Evolutionary conservation across 495 filamentous ascomycete genomes (phyloP).

Genomic region (Apiosordaria backusii): DNA sequence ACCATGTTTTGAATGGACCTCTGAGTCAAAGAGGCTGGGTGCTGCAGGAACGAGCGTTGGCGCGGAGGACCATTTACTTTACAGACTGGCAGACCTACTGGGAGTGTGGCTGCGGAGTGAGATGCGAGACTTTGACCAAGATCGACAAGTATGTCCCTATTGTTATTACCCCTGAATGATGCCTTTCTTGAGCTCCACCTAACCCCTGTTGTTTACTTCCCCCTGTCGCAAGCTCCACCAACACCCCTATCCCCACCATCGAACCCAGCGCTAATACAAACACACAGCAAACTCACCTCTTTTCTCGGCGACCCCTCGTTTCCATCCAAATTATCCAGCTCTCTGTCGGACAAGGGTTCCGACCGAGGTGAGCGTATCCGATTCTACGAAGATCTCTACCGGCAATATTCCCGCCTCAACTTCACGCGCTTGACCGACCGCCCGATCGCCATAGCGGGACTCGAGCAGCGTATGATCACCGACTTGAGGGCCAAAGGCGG

Average conservation of each 20-base stretch:
- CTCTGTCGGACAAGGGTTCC: not conserved
- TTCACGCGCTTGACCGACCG: slow-evolving; percentile 28
- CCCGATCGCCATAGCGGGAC: slow-evolving; percentile 30
- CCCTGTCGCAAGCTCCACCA: not conserved
- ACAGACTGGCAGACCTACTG: slow-evolving; percentile 38
- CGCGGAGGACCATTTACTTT: slow-evolving; percentile 43
- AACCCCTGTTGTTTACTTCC: not conserved
- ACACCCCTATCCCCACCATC: not conserved
- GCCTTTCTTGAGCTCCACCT: not conserved
- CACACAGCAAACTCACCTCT: slow-evolving; percentile 25
- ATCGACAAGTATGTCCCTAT: slow-evolving; percentile 34
- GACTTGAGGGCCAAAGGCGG: slow-evolving; percentile 22
- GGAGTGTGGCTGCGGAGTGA: slow-evolving; percentile 41
- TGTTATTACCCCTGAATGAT: not conserved
- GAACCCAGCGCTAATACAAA: not conserved
- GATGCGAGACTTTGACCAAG: slow-evolving; percentile 35
- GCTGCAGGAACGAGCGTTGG: slow-evolving; percentile 40
- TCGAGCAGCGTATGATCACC: slow-evolving; percentile 29
- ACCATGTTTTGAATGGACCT: slow-evolving; percentile 30
- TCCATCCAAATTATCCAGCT: slow-evolving; percentile 20
- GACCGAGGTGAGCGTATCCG: slow-evolving; percentile 23
- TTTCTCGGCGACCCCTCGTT: slow-evolving; percentile 40
- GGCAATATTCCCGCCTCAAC: slow-evolving; percentile 31
- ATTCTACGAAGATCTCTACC: slow-evolving; percentile 31
- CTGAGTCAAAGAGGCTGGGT: slow-evolving; percentile 43